Percentiles rank a stretch among this genome's conserved stretches.
These are phyloP conservation scores for Stachybotrys chlorohalonatus DNA, from an alignment of 2,329 filamentous ascomycete genomes.

Conservation along the genomic window DNA sequence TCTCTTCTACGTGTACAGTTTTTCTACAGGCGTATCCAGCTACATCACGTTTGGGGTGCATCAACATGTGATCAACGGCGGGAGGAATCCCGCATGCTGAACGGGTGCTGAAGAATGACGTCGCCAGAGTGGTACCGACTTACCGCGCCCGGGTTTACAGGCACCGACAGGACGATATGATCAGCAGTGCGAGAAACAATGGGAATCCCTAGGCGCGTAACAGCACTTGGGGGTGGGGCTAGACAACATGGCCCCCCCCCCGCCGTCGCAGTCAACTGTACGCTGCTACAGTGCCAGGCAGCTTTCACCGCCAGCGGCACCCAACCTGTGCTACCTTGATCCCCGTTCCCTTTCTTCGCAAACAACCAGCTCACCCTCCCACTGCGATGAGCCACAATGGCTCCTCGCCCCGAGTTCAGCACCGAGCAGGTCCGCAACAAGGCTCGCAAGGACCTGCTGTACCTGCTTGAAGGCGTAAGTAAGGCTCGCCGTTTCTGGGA, in stretches of 20 bases:
- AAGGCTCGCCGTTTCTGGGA: conserved; percentile 17
- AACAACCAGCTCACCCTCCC: neutral
- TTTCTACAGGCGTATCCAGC: no score
- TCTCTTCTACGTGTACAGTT: no score
- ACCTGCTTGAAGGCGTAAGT: conserved; percentile 91
- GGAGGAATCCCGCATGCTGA: neutral
- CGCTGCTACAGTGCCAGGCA: neutral
- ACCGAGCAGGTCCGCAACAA: conserved; percentile 69
- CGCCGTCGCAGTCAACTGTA: neutral
- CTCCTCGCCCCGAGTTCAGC: conserved; percentile 62
- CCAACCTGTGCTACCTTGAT: conserved; percentile 5
- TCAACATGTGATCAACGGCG: neutral
- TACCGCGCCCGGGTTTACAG: neutral
- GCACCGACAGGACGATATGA: neutral
- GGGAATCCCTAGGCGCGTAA: neutral
- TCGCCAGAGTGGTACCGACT: neutral
- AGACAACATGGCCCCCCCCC: no score
- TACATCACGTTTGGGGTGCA: no score
- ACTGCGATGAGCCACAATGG: conserved; percentile 49
- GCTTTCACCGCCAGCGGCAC: conserved; percentile 4
- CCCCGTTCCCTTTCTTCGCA: conserved; percentile 1
- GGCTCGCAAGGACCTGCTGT: conserved; percentile 80
- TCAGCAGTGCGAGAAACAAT: no score
- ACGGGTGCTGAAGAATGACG: neutral
- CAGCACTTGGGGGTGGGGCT: neutral